Percentiles rank a stretch among this genome's conserved stretches.
phyloP scores from a whole-genome alignment of 768 basidiomycete species.

The Lactarius deliciosus region DNA sequence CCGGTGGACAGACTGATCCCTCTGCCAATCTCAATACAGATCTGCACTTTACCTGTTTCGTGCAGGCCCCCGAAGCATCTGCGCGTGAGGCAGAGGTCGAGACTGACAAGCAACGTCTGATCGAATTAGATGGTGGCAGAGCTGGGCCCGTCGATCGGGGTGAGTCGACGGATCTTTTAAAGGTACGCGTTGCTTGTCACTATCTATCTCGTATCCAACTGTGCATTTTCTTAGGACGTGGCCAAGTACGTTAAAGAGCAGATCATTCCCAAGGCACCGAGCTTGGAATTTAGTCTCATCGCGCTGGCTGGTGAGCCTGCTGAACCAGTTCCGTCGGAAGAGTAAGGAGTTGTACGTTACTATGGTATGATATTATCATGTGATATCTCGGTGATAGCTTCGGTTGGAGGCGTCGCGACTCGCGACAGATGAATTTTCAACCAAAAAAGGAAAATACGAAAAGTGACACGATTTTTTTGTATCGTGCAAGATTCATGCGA shows the following conservation, averaged over 20 bases:
- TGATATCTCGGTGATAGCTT: background rate
- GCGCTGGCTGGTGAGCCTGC: slow-evolving; percentile 41
- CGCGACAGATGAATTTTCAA: background rate
- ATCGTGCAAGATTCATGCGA: background rate
- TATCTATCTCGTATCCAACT: slow-evolving; percentile 6
- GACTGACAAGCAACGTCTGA: slow-evolving; percentile 44
- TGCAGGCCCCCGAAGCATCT: slow-evolving; percentile 56
- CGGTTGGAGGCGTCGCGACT: background rate
- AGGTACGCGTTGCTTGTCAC: slow-evolving; percentile 38
- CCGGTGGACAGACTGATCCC: slow-evolving; percentile 64
- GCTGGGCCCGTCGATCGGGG: slow-evolving; percentile 81
- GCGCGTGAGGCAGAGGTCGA: slow-evolving; percentile 35
- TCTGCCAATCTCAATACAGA: slow-evolving; percentile 65
- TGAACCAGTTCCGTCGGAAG: background rate
- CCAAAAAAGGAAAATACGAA: background rate
- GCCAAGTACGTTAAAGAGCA: slow-evolving; percentile 59
- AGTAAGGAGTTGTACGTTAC: background rate
- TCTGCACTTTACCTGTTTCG: slow-evolving; percentile 87
- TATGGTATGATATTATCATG: background rate
- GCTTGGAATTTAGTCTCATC: slow-evolving; percentile 67
- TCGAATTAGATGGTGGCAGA: slow-evolving; percentile 85
- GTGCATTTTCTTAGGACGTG: slow-evolving; percentile 49
- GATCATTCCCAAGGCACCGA: slow-evolving; percentile 54
- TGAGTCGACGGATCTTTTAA: slow-evolving; percentile 54
- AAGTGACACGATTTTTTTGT: background rate